These are phyloP conservation scores for Saccharum hybrid DNA, from an alignment of 202 grass and related monocot species.

Conservation along the genomic window DNA sequence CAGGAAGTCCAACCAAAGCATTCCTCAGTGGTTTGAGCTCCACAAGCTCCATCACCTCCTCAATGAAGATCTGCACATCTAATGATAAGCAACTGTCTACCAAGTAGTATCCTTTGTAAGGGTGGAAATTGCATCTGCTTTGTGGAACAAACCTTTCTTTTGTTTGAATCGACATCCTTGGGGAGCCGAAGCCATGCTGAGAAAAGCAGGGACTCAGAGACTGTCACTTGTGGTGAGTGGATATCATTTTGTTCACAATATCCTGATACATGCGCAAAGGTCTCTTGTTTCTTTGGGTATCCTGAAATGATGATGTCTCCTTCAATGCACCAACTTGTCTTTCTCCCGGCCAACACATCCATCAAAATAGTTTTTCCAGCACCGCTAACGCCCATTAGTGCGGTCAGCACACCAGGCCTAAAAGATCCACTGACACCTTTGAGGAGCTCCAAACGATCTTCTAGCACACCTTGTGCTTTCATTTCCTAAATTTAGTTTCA, in stretches of 20 bases:
- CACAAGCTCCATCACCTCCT: constrained; percentile 87
- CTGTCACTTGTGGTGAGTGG: too few species aligned
- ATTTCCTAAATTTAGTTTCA: constrained; percentile 67
- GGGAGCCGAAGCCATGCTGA: too few species aligned
- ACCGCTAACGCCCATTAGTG: too few species aligned
- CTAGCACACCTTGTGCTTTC: constrained; percentile 72
- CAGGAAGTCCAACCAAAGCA: constrained; percentile 78
- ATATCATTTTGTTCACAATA: constrained; percentile 49
- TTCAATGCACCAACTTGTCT: constrained; percentile 75
- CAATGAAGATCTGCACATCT: constrained; percentile 69
- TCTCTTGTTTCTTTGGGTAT: too few species aligned
- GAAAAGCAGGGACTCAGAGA: too few species aligned
- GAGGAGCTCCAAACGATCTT: constrained; percentile 66
- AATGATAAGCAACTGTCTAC: not conserved
- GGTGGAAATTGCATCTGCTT: not conserved
- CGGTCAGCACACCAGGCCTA: too few species aligned
- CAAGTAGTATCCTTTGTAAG: too few species aligned
- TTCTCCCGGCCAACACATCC: constrained; percentile 26
- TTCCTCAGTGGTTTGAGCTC: constrained; percentile 64
- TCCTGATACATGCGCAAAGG: too few species aligned
- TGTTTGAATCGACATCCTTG: constrained; percentile 63
- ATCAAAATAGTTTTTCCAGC: too few species aligned
- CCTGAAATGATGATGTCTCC: constrained; percentile 68
- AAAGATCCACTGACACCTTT: too few species aligned
- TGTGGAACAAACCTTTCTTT: constrained; percentile 54